A percentile compares a stretch with the other conserved stretches of the same genome.
These are phyloP conservation scores for Penicilliopsis zonata DNA, from an alignment of 495 filamentous ascomycete species.

Conservation along the genomic window DNA sequence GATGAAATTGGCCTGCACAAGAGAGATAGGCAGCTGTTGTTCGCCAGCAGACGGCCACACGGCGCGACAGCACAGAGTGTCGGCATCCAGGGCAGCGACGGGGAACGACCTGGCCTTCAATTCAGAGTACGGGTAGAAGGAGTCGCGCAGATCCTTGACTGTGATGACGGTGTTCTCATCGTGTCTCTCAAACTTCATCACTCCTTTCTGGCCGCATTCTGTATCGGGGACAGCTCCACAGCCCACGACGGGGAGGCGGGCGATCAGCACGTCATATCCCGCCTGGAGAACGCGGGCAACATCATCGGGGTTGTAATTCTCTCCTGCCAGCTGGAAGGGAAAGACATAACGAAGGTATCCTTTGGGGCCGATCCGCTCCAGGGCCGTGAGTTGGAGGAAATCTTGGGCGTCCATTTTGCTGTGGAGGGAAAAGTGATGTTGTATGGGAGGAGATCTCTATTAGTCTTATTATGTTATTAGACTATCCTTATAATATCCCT, in stretches of 20 bases:
- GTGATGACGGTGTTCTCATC: constrained; percentile 6
- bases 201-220: constrained; percentile 13
- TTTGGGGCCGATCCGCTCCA: constrained; percentile 24
- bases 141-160: constrained; percentile 18
- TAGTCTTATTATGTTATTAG: no score
- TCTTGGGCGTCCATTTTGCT: constrained; percentile 7
- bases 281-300: constrained; percentile 11
- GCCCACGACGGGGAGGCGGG: constrained; percentile 13
- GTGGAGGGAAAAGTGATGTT: no score
- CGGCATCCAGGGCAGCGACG: constrained; percentile 15
- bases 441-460: no score
- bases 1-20: constrained; percentile 28
- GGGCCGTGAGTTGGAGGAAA: constrained; percentile 11
- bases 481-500: no score
- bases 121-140: constrained; percentile 14
- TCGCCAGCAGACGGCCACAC: constrained; percentile 20
- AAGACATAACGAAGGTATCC: constrained; percentile 21
- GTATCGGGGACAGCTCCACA: constrained; percentile 20
- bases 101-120: constrained; percentile 20
- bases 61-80: constrained; percentile 15
- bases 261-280: constrained; percentile 15
- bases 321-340: constrained; percentile 12
- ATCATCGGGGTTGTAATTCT: constrained; percentile 13
- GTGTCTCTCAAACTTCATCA: constrained; percentile 13
- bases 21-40: constrained; percentile 13